Conservation (phyloP, 2,329 filamentous ascomycete species). For the Ciborinia camelliae region DNA sequence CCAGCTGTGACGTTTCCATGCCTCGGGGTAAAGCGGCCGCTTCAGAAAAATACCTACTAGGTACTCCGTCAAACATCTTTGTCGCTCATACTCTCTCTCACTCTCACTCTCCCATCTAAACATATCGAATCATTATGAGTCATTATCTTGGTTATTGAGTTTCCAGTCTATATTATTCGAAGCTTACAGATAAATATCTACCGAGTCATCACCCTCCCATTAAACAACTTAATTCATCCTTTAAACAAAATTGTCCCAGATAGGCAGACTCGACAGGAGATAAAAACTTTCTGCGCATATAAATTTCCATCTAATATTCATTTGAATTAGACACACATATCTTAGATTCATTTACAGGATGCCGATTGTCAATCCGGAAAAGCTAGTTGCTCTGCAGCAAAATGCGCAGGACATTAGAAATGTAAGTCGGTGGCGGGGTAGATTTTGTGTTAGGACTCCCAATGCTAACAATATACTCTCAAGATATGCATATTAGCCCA, state of each 20-base stretch:
- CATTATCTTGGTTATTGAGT: neutral
- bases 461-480: slow-evolving; percentile 26
- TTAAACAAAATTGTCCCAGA: neutral
- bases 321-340: slow-evolving; percentile 14
- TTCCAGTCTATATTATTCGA: neutral
- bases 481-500: slow-evolving; percentile 95
- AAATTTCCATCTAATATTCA: neutral
- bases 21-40: neutral
- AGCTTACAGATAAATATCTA: neutral
- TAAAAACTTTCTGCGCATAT: neutral
- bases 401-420: slow-evolving; percentile 89
- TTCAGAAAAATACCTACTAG: neutral
- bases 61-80: neutral
- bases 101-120: neutral
- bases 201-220: neutral
- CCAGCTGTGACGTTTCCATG: neutral
- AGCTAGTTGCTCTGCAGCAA: slow-evolving; percentile 84
- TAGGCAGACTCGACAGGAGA: neutral
- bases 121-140: slow-evolving; percentile 11
- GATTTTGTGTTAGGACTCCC: slow-evolving; percentile 13
- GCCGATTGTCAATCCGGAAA: slow-evolving; percentile 88
- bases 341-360: slow-evolving; percentile 48
- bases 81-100: too few species aligned
- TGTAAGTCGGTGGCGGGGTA: slow-evolving; percentile 51
- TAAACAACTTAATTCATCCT: neutral